A percentile compares a stretch with the other conserved stretches of the same genome.
Conservation (phyloP, 208 protist genomes). For the Wallacemonas rigidus region DNA sequence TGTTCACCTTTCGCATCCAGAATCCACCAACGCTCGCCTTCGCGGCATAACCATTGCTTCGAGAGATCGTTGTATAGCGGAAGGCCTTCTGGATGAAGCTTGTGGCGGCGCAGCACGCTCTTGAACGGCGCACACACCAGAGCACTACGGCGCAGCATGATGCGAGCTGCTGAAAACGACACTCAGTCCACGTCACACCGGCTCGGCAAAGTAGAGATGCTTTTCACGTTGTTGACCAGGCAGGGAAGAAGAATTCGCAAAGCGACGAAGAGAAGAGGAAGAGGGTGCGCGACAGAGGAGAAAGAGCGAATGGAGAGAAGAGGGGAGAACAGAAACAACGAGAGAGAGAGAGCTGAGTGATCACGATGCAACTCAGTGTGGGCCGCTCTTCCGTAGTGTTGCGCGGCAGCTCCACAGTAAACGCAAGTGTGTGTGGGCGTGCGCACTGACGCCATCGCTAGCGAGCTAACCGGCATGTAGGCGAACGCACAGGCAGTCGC, state of each 20-base stretch:
- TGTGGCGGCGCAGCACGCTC: constrained; percentile 91
- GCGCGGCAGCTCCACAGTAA: too few relatives aligned
- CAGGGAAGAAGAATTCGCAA: not conserved
- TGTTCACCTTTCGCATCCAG: constrained; percentile 88
- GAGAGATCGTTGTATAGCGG: constrained; percentile 91
- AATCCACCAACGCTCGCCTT: constrained; percentile 92
- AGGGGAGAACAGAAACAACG: not conserved
- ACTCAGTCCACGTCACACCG: too few relatives aligned
- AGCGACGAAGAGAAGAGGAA: constrained; percentile 2
- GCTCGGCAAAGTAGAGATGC: too few relatives aligned
- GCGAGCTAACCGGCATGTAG: too few relatives aligned
- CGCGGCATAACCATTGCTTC: constrained; percentile 90
- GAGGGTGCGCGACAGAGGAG: not conserved
- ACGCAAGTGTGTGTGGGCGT: too few relatives aligned
- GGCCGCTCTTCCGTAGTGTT: too few relatives aligned
- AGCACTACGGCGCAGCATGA: constrained; percentile 55
- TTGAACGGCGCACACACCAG: constrained; percentile 72
- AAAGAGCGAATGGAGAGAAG: not conserved
- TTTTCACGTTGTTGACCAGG: too few relatives aligned
- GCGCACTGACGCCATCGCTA: too few relatives aligned
- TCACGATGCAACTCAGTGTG: too few relatives aligned
- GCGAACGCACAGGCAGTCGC: too few relatives aligned
- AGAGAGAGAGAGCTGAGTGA: not conserved
- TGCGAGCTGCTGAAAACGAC: not conserved
- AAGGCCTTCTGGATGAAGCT: constrained; percentile 84